Evolutionary conservation across 2,329 filamentous ascomycete genomes (phyloP), one percentile per base, ranked within the genome.

Genomic region (Trichoderma asperellum): DNA sequence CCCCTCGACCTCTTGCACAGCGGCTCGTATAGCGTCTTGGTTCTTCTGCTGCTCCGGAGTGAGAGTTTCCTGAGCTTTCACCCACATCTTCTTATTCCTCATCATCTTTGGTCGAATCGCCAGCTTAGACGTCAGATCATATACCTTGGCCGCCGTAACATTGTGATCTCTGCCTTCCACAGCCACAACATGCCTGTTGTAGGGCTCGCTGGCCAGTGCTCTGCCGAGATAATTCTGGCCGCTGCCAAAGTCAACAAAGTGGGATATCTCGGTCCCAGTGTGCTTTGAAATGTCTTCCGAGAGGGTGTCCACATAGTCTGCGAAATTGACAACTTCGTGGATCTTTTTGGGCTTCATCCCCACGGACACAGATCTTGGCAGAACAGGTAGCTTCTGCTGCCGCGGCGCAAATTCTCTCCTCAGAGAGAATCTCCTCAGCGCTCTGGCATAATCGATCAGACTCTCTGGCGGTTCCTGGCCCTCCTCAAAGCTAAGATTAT

Each of bases 261-360:
- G 94, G 0, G 93, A 92, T 70, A 97, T 89, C 16, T 85, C 80
- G 59, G 83, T 80, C 0, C 83, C 82, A 53, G 90, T 86, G 1
- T 87, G 81, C 2, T 82, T 77, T 3, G 87, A 85, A 29, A 97
- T 85, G 34, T 87, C 85, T 66, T 81, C 80, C 0, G 87, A 84
- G 11, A 91, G 81, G 3, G 81, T 76, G 61, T 93, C 87, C 64
- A 98, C 88, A 75, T 95, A 98, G 72, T 87, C 87, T n/a, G 95
- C 92, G 76, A 98, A 97, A 76, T 96, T 89, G 70, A 89, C 87
- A 37, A 98, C 96, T 81, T 99, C 96, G 76, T 99, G 96, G 1
- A 93, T 86, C 80, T 99, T 99, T 79, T 99, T 99, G 21, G 91
- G 88, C 72, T 93, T 97, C 96, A 99, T 99, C 4, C 96, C 96